phyloP scores from a whole-genome alignment of 345 rosid species.

The Eucalyptus erythrocorys region DNA sequence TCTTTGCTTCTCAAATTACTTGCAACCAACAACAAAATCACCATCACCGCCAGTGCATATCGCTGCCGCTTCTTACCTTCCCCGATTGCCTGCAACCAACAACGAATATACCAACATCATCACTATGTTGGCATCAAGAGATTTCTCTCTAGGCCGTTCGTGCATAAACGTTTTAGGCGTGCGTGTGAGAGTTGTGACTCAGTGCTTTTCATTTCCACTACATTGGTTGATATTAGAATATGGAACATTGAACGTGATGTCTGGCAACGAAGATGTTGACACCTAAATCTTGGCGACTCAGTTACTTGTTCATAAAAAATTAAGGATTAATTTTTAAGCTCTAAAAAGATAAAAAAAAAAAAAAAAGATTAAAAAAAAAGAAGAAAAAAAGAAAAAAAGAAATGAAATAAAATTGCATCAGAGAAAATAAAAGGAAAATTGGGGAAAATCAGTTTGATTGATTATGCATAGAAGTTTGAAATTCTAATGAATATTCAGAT shows the following conservation, averaged over 20 bases:
- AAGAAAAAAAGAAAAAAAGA: fast-evolving
- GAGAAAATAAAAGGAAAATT: too few species aligned
- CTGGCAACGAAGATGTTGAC: not conserved
- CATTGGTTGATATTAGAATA: not conserved
- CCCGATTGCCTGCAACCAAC: not conserved
- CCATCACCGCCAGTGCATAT: not conserved
- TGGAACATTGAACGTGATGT: not conserved
- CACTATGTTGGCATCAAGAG: not conserved
- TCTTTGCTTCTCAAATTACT: not conserved
- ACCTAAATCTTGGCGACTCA: too few species aligned
- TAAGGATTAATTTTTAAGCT: too few species aligned
- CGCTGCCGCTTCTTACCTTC: not conserved
- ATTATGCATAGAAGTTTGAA: too few species aligned
- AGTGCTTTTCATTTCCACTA: not conserved
- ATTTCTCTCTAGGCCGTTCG: not conserved
- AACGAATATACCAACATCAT: not conserved
- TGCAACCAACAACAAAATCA: not conserved
- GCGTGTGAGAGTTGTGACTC: not conserved
- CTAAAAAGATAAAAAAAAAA: too few species aligned
- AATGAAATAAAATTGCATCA: too few species aligned
- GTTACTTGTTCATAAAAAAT: too few species aligned
- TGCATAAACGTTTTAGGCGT: not conserved
- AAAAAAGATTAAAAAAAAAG: too few species aligned
- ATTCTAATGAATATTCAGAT: too few species aligned
- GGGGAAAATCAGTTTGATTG: too few species aligned